Conservation (phyloP, 805 yeast species). For the Grigorovia humatica region DNA sequence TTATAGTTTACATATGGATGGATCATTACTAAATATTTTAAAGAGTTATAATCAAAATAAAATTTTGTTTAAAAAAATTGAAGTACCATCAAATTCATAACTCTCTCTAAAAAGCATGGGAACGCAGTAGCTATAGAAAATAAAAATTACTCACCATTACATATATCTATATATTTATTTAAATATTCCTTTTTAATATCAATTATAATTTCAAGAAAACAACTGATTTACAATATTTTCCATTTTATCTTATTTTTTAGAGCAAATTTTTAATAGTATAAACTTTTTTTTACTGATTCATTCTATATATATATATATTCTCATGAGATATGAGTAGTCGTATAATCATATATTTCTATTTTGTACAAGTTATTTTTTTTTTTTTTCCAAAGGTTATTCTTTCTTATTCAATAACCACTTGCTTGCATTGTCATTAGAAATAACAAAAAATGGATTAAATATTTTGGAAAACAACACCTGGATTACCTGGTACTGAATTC, state of each 20-base stretch:
- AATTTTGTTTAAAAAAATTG: constrained; percentile 13
- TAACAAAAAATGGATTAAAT: constrained; percentile 25
- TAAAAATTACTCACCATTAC: too few species aligned
- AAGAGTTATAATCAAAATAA: constrained; percentile 13
- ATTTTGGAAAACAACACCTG: constrained; percentile 74
- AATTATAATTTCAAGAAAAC: too few species aligned
- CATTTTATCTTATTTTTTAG: too few species aligned
- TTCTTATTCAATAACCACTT: background rate
- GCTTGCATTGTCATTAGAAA: background rate
- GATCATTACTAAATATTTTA: constrained; percentile 11
- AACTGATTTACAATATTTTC: too few species aligned
- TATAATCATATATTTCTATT: background rate
- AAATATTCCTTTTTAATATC: too few species aligned
- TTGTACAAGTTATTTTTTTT: background rate
- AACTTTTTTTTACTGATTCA: background rate
- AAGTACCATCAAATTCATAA: constrained; percentile 21
- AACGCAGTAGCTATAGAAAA: too few species aligned
- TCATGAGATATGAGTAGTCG: background rate
- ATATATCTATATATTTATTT: too few species aligned
- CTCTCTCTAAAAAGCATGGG: background rate
- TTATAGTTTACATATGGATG: constrained; percentile 10
- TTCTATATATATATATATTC: background rate
- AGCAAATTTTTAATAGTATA: too few species aligned
- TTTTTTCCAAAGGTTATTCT: background rate
- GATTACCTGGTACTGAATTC: constrained; percentile 84